Percentiles rank a stretch among this genome's conserved stretches.
phyloP scores from a whole-genome alignment of 2,329 filamentous ascomycete species.

The Trichoderma sp. region DNA sequence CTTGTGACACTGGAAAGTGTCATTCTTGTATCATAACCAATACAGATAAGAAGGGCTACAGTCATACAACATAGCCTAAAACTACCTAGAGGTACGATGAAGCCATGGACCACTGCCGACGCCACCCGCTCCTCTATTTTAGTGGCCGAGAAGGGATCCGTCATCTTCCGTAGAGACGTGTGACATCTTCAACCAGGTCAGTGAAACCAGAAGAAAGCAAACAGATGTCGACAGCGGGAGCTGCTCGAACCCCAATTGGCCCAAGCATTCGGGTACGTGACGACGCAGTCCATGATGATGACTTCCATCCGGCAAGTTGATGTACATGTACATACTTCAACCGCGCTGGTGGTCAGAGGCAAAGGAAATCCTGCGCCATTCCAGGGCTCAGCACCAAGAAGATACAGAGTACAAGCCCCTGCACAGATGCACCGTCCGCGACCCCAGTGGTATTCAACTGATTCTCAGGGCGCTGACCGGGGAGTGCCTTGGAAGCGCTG shows the following conservation, averaged over 20 bases:
- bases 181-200: not conserved
- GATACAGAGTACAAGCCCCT: not conserved
- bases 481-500: not conserved
- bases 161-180: not conserved
- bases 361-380: not conserved
- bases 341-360: no score
- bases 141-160: not conserved
- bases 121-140: constrained; percentile 16
- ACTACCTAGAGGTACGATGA: no score
- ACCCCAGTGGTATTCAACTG: no score
- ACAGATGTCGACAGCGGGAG: constrained; percentile 20
- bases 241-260: constrained; percentile 1
- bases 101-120: constrained; percentile 15
- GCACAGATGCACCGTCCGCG: not conserved
- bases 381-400: not conserved
- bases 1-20: no score
- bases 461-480: constrained; percentile 1
- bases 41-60: no score
- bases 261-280: not conserved
- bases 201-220: no score
- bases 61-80: no score
- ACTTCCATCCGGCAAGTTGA: no score
- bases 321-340: not conserved
- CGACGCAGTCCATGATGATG: no score
- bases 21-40: no score